Conservation (phyloP, 2,329 filamentous ascomycete species). For the Rhynchosporium agropyri region DNA sequence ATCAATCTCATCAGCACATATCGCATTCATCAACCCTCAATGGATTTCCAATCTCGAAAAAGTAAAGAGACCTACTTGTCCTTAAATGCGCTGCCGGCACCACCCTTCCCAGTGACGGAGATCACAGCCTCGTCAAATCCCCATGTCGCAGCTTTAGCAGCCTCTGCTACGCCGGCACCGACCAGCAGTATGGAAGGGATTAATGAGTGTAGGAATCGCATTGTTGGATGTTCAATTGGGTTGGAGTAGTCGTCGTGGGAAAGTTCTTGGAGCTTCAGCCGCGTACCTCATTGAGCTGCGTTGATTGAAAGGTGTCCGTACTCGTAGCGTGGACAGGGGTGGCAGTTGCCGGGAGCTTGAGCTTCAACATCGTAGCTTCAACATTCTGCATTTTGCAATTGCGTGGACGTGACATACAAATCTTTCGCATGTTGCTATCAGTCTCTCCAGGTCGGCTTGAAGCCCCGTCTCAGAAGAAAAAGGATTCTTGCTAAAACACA, state of each 20-base stretch:
- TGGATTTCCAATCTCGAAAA: not conserved
- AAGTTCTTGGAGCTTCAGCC: slow-evolving; percentile 23
- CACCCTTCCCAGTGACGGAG: slow-evolving; percentile 63
- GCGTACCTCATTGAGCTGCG: slow-evolving; percentile 18
- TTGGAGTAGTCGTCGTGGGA: slow-evolving; percentile 18
- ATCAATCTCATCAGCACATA: slow-evolving; percentile 24
- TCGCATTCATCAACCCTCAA: not conserved
- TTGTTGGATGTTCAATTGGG: slow-evolving; percentile 34
- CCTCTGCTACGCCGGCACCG: slow-evolving; percentile 46
- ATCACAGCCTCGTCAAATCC: slow-evolving; percentile 73
- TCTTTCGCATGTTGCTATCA: no score
- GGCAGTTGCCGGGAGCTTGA: not conserved
- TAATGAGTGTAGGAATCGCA: slow-evolving; percentile 48
- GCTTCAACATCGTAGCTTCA: not conserved
- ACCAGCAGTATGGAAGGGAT: slow-evolving; percentile 47
- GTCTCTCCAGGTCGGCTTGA: no score
- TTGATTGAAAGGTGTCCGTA: slow-evolving; percentile 19
- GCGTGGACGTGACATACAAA: no score
- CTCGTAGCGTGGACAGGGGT: slow-evolving; percentile 14
- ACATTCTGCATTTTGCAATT: not conserved
- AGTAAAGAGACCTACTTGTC: slow-evolving; percentile 59
- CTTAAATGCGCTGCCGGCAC: slow-evolving; percentile 52
- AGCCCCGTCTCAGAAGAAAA: no score
- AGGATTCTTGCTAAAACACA: no score
- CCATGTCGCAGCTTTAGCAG: slow-evolving; percentile 62